A percentile compares a stretch with the other conserved stretches of the same genome.
phyloP scores from a whole-genome alignment of 192 early-diverging fungal genomes.

The Coemansia sp. region DNA sequence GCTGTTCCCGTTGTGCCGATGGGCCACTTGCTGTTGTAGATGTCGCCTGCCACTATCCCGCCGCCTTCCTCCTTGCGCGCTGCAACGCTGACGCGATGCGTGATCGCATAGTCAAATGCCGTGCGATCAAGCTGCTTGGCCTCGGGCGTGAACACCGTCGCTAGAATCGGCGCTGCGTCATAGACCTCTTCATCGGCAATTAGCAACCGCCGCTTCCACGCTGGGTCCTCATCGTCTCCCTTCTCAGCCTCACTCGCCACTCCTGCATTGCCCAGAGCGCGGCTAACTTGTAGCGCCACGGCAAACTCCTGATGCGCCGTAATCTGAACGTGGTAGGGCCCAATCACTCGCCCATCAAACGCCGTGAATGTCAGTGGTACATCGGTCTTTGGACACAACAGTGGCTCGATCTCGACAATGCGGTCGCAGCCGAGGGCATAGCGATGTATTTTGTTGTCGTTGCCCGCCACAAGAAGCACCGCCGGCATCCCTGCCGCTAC shows the following conservation, averaged over 20 bases:
- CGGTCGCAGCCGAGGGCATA: constrained; percentile 45
- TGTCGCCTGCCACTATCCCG: constrained; percentile 26
- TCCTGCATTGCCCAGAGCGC: constrained; percentile 5
- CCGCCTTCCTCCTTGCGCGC: not conserved
- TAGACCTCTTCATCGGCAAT: constrained; percentile 51
- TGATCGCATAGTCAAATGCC: constrained; percentile 28
- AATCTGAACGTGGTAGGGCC: constrained; percentile 44
- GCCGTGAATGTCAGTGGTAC: constrained; percentile 34
- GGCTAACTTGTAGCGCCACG: constrained; percentile 45
- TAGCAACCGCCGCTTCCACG: constrained; percentile 19
- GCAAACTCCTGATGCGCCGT: constrained; percentile 53
- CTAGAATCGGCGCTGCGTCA: constrained; percentile 44
- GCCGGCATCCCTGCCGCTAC: constrained; percentile 36
- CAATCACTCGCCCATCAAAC: constrained; percentile 44
- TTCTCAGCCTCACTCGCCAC: not conserved
- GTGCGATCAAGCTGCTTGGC: constrained; percentile 27
- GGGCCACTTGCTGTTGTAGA: constrained; percentile 40
- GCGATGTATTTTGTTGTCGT: constrained; percentile 45
- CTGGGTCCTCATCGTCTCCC: not conserved
- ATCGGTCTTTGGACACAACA: constrained; percentile 41
- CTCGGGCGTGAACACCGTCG: constrained; percentile 44
- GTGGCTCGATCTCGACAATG: constrained; percentile 43
- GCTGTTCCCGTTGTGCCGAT: constrained; percentile 23
- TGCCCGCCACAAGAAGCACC: constrained; percentile 43
- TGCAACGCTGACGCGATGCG: constrained; percentile 11